Evolutionary conservation across 169 alveolate genomes (phyloP).

Genomic region (Cryptosporidium ryanae): DNA sequence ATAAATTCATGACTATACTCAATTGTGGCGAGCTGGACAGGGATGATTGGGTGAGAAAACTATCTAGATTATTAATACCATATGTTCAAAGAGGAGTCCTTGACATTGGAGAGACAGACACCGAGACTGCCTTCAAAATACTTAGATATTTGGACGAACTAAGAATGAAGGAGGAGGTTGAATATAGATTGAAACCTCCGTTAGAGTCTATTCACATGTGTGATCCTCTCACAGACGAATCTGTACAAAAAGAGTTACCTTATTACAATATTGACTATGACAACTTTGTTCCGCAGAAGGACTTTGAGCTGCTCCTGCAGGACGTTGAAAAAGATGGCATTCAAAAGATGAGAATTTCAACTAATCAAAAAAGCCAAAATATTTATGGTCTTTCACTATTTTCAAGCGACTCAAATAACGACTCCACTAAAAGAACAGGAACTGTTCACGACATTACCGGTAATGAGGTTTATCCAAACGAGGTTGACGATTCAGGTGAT

Average conservation of each 20-base stretch:
- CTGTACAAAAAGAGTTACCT: conserved; percentile 44
- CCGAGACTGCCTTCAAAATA: conserved; percentile 90
- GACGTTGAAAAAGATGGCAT: conserved; percentile 66
- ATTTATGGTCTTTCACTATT: no score
- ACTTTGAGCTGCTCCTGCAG: conserved; percentile 44
- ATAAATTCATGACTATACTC: conserved; percentile 74
- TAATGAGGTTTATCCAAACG: no score
- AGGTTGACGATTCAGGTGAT: no score
- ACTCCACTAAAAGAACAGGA: no score
- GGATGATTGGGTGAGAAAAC: conserved; percentile 91
- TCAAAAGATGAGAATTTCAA: conserved; percentile 37
- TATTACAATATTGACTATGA: conserved; percentile 61
- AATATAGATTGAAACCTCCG: conserved; percentile 78
- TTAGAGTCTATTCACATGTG: conserved; percentile 81
- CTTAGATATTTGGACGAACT: conserved; percentile 87
- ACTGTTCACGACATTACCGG: no score
- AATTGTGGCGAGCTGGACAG: conserved; percentile 88
- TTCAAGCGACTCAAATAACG: no score
- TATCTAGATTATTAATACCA: conserved; percentile 87
- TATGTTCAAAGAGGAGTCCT: conserved; percentile 86
- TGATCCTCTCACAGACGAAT: conserved; percentile 77
- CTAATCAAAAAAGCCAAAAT: not conserved
- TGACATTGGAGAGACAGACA: conserved; percentile 88
- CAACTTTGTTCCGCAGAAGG: conserved; percentile 73
- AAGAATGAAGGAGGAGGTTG: conserved; percentile 78